Evolutionary conservation across 108 stramenopile species (phyloP).

Genomic region (Discostella pseudostelligera): DNA sequence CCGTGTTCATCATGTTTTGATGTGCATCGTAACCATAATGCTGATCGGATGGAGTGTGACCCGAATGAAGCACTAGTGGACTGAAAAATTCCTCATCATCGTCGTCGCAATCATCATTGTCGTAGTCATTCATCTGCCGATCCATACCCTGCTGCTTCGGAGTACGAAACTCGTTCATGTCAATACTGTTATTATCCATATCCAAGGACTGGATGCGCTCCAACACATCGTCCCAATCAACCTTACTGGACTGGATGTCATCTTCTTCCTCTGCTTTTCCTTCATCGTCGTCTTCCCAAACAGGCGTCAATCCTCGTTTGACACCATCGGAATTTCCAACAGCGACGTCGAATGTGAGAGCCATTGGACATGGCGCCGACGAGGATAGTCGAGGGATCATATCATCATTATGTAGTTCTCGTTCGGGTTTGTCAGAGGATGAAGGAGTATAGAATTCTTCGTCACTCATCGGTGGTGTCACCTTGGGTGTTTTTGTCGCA

Average conservation of each 20-base stretch:
- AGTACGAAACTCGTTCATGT: constrained; percentile 5
- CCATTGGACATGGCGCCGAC: background rate
- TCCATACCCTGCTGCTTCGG: constrained; percentile 8
- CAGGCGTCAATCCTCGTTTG: constrained; percentile 9
- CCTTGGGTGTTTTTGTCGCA: constrained; percentile 8
- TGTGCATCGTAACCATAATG: background rate
- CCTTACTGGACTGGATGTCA: background rate
- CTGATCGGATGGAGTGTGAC: constrained; percentile 2
- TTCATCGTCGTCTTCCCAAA: constrained; percentile 13
- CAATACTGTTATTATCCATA: constrained; percentile 12
- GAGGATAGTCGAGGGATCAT: background rate
- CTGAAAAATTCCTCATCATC: constrained; percentile 37
- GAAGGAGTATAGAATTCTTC: constrained; percentile 10
- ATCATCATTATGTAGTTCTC: background rate
- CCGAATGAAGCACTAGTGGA: constrained; percentile 17
- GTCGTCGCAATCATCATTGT: background rate
- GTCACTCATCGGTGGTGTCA: background rate
- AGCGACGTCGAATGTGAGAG: background rate
- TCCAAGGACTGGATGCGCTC: too few relatives aligned
- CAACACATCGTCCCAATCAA: background rate
- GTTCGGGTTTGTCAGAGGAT: background rate
- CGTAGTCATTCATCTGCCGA: background rate
- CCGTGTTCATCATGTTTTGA: constrained; percentile 7
- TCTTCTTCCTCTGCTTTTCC: background rate
- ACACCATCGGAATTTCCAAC: background rate